Evolutionary conservation across 768 basidiomycete species (phyloP).

Genomic region (Podaxis sp.): DNA sequence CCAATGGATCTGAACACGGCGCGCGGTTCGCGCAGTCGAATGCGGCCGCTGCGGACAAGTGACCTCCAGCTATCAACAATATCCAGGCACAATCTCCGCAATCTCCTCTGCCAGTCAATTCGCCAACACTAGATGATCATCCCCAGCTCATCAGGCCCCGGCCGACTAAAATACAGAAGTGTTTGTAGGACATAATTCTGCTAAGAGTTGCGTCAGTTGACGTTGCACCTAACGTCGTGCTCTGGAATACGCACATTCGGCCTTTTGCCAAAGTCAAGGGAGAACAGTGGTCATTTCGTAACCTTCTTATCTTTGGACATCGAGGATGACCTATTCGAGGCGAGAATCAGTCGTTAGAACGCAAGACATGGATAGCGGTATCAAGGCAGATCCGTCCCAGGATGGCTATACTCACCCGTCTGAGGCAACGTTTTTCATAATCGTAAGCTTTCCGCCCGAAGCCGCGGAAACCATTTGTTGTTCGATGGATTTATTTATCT

Average conservation of each 20-base stretch:
- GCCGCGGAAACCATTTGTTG: conserved; percentile 89
- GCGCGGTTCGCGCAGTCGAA: neutral
- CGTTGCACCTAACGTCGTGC: neutral
- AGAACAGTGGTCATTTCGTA: conserved; percentile 2
- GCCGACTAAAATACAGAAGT: neutral
- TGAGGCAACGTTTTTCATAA: conserved; percentile 74
- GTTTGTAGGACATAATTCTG: neutral
- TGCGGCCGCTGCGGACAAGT: neutral
- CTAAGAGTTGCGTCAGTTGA: neutral
- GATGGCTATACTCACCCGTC: conserved; percentile 36
- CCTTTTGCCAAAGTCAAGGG: neutral
- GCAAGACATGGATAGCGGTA: neutral
- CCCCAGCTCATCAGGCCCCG: neutral
- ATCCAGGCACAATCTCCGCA: conserved; percentile 3
- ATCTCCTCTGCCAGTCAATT: neutral
- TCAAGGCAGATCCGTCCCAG: neutral
- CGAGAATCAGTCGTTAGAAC: neutral
- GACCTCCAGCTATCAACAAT: neutral
- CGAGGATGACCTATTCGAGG: neutral
- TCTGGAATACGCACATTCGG: neutral
- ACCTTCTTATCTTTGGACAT: conserved; percentile 5
- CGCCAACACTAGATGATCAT: neutral
- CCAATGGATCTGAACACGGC: neutral
- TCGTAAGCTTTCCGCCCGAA: conserved; percentile 85
- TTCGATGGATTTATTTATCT: conserved; percentile 92